A percentile compares a stretch with the other conserved stretches of the same genome.
Conservation (phyloP, 2,329 filamentous ascomycete species). For the Cordyceps javanica region DNA sequence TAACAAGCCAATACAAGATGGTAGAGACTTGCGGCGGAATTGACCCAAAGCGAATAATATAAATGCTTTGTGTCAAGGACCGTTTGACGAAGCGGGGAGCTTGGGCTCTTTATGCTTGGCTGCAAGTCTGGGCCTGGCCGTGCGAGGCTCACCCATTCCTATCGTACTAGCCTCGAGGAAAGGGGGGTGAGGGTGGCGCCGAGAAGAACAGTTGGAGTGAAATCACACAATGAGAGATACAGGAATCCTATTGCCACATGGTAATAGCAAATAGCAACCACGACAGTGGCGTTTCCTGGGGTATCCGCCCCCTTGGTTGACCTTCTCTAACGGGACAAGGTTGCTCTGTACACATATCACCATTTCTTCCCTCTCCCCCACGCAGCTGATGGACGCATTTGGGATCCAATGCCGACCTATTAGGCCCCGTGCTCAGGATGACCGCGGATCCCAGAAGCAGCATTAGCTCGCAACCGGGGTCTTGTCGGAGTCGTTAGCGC, state of each 20-base stretch:
- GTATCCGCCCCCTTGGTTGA: neutral
- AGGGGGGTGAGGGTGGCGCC: no score
- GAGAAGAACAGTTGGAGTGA: neutral
- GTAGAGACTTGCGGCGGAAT: neutral
- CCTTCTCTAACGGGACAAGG: conserved; percentile 10
- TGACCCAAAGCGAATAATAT: neutral
- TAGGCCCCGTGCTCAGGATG: neutral
- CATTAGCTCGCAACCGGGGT: neutral
- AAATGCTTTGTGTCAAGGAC: neutral
- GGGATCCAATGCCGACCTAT: neutral
- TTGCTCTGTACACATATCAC: neutral
- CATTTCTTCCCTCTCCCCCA: neutral
- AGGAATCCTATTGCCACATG: neutral
- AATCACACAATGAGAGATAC: neutral
- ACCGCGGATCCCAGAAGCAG: neutral
- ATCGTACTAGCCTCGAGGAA: neutral
- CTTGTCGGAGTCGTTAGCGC: neutral
- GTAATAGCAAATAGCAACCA: neutral
- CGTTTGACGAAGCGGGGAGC: neutral
- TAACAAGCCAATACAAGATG: neutral
- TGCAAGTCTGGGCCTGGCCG: neutral
- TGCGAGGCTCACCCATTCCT: neutral
- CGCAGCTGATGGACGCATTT: neutral
- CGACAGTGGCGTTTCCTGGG: neutral
- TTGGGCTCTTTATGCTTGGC: conserved; percentile 1